phyloP scores from a whole-genome alignment of 345 rosid genomes.

The Lepidium sativum region DNA sequence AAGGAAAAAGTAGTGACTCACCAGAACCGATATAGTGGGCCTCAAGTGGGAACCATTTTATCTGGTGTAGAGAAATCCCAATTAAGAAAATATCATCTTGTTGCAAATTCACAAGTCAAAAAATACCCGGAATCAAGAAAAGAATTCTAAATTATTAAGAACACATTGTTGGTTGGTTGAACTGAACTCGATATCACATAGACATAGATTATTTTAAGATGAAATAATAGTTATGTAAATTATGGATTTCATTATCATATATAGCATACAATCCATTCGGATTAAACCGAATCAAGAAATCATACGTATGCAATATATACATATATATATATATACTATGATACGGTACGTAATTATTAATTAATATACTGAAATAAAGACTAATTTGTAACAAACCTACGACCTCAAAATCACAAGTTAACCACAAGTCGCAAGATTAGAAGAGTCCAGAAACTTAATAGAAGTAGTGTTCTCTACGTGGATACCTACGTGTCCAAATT shows the following conservation, averaged over 20 bases:
- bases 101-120: not conserved
- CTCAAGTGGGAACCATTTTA: not conserved
- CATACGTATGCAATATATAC: not conserved
- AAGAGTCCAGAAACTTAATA: not conserved
- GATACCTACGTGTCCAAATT: not conserved
- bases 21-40: not conserved
- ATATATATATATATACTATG: not conserved
- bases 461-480: not conserved
- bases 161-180: not conserved
- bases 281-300: not conserved
- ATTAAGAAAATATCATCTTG: not conserved
- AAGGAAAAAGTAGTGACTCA: not conserved
- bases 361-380: not conserved
- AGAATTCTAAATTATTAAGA: not conserved
- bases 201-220: not conserved
- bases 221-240: not conserved
- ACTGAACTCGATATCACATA: not conserved
- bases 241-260: not conserved
- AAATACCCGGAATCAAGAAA: not conserved
- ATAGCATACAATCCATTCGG: not conserved
- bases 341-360: not conserved
- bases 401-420: conserved; percentile 15
- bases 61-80: not conserved
- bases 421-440: conserved; percentile 5
- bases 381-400: not conserved